Evolutionary conservation across 495 filamentous ascomycete genomes (phyloP).

Genomic region (Penicillium subrubescens): DNA sequence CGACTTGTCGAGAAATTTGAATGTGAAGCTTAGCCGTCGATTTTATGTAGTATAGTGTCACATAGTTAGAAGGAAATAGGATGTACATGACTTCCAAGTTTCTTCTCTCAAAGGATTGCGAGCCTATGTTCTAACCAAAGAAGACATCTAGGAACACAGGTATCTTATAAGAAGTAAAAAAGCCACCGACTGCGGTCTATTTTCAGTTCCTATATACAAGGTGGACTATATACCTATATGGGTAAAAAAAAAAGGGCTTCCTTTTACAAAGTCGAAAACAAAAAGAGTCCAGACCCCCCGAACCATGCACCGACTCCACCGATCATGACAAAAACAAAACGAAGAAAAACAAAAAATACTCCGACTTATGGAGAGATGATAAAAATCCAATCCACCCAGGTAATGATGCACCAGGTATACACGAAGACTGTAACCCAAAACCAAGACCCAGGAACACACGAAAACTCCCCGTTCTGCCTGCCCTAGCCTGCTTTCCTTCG

Average conservation of each 20-base stretch:
- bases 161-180: background rate
- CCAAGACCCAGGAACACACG: slow-evolving; percentile 9
- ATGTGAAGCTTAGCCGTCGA: slow-evolving; percentile 5
- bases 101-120: background rate
- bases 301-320: slow-evolving; percentile 16
- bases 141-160: background rate
- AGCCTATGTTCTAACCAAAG: background rate
- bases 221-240: slow-evolving; percentile 9
- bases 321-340: slow-evolving; percentile 4
- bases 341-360: background rate
- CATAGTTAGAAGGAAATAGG: background rate
- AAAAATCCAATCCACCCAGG: slow-evolving; percentile 16
- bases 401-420: slow-evolving; percentile 18
- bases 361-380: slow-evolving; percentile 11
- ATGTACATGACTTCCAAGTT: background rate
- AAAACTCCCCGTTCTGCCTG: slow-evolving; percentile 3
- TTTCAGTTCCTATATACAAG: slow-evolving; percentile 10
- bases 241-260: background rate
- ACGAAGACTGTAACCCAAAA: slow-evolving; percentile 2
- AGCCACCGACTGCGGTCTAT: slow-evolving; percentile 1
- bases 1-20: slow-evolving; percentile 15
- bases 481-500: background rate
- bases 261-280: background rate
- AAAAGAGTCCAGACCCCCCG: slow-evolving; percentile 4
- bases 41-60: slow-evolving; percentile 1